Conservation (phyloP, 2,329 filamentous ascomycete genomes). For the Diplodia sapinea region DNA sequence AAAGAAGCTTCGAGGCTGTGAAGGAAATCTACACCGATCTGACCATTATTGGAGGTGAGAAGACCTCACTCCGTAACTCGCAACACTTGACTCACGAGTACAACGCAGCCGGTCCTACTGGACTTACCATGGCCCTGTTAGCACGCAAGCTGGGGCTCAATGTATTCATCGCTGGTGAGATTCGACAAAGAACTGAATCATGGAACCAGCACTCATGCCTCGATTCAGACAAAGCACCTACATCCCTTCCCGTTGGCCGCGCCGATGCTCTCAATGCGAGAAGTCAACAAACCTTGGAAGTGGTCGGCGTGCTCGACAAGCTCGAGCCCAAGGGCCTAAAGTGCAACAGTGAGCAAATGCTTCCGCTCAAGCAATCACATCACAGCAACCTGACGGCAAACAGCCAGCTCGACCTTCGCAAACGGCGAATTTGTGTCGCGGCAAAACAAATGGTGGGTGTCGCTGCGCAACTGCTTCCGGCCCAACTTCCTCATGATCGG, state of each 20-base stretch:
- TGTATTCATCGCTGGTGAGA: slow-evolving; percentile 45
- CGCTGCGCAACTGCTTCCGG: slow-evolving; percentile 53
- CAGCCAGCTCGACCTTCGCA: slow-evolving; percentile 57
- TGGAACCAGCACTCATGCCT: neutral
- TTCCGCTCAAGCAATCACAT: neutral
- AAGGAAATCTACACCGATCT: slow-evolving; percentile 26
- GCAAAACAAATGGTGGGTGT: slow-evolving; percentile 57
- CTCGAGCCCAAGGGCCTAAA: slow-evolving; percentile 53
- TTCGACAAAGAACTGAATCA: no score
- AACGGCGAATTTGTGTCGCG: slow-evolving; percentile 56
- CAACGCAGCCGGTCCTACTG: slow-evolving; percentile 53
- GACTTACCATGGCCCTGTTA: slow-evolving; percentile 54
- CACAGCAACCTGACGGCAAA: neutral
- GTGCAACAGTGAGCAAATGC: slow-evolving; percentile 55
- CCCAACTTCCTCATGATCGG: slow-evolving; percentile 60
- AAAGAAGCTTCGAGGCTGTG: slow-evolving; percentile 5
- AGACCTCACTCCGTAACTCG: neutral
- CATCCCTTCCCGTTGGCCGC: slow-evolving; percentile 51
- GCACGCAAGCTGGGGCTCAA: slow-evolving; percentile 52
- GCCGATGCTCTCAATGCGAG: slow-evolving; percentile 58
- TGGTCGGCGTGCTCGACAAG: slow-evolving; percentile 53
- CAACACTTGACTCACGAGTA: neutral
- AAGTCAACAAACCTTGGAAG: slow-evolving; percentile 56
- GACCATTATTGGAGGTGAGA: slow-evolving; percentile 35
- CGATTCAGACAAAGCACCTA: slow-evolving; percentile 30